Evolutionary conservation across 805 yeast species (phyloP).

Genomic region (Metschnikowia colocasiae): DNA sequence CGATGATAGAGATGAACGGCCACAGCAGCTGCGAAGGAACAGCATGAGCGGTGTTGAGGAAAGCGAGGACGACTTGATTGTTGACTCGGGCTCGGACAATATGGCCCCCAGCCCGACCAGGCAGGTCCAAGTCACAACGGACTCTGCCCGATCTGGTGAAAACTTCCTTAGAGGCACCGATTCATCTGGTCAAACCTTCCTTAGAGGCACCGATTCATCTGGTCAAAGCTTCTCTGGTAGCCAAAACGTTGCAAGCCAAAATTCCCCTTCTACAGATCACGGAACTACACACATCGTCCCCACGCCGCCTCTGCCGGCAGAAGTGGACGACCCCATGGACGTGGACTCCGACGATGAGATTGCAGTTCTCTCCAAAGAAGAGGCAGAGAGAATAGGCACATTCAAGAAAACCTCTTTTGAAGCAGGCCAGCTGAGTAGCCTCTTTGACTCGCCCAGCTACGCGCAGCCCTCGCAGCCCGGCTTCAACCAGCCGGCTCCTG

Average conservation of each 20-base stretch:
- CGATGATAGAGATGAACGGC: background rate
- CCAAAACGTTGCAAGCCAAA: background rate
- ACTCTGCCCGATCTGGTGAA: background rate
- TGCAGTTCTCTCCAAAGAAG: conserved; percentile 27
- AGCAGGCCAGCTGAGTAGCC: background rate
- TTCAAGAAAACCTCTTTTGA: conserved; percentile 26
- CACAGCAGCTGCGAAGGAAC: background rate
- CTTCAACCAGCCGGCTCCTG: conserved; percentile 30
- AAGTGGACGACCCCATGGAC: background rate
- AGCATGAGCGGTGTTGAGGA: background rate
- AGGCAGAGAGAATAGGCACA: conserved; percentile 24
- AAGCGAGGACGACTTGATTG: background rate
- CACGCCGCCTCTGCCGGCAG: background rate
- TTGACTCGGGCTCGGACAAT: background rate
- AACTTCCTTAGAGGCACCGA: background rate
- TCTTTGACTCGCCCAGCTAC: background rate
- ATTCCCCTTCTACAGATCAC: background rate
- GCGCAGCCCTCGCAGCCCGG: background rate
- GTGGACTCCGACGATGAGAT: conserved; percentile 24
- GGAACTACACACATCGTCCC: background rate
- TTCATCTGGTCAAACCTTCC: background rate
- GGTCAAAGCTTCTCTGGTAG: background rate
- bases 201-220: background rate
- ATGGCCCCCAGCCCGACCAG: background rate
- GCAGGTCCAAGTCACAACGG: background rate